phyloP scores from a whole-genome alignment of 2,329 filamentous ascomycete genomes.

The Hortaea werneckii region DNA sequence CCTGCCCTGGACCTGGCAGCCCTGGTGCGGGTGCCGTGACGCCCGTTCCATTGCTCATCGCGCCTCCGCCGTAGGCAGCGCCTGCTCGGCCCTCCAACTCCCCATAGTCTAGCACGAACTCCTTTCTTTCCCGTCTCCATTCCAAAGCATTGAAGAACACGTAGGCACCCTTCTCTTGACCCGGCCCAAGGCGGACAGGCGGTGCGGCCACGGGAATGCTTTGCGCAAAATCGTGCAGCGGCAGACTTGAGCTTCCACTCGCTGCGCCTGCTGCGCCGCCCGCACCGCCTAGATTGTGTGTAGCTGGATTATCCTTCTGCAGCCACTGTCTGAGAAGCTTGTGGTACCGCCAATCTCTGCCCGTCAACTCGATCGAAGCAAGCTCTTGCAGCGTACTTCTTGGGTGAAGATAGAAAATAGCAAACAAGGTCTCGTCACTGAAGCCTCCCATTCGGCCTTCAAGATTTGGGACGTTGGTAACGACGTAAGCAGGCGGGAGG shows the following conservation, averaged over 20 bases:
- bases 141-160: slow-evolving; percentile 45
- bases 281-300: not conserved
- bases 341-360: slow-evolving; percentile 46
- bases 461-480: slow-evolving; percentile 55
- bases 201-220: slow-evolving; percentile 16
- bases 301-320: slow-evolving; percentile 38
- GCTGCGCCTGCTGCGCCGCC: slow-evolving; percentile 15
- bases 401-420: slow-evolving; percentile 60
- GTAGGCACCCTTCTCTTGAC: slow-evolving; percentile 43
- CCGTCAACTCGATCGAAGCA: slow-evolving; percentile 50
- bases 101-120: slow-evolving; percentile 44
- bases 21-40: not conserved
- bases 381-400: slow-evolving; percentile 56
- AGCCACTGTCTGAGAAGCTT: slow-evolving; percentile 45
- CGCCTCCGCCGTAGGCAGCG: not conserved
- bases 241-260: slow-evolving; percentile 18
- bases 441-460: slow-evolving; percentile 28
- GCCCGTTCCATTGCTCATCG: not conserved
- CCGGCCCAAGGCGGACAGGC: slow-evolving; percentile 37
- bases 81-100: slow-evolving; percentile 35
- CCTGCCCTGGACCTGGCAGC: not conserved
- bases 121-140: slow-evolving; percentile 43
- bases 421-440: slow-evolving; percentile 52
- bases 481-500: slow-evolving; percentile 53
- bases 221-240: slow-evolving; percentile 19